Base-by-base conservation (phyloP, 179 eudicot genomes). In the Spergularia azorica region DNA sequence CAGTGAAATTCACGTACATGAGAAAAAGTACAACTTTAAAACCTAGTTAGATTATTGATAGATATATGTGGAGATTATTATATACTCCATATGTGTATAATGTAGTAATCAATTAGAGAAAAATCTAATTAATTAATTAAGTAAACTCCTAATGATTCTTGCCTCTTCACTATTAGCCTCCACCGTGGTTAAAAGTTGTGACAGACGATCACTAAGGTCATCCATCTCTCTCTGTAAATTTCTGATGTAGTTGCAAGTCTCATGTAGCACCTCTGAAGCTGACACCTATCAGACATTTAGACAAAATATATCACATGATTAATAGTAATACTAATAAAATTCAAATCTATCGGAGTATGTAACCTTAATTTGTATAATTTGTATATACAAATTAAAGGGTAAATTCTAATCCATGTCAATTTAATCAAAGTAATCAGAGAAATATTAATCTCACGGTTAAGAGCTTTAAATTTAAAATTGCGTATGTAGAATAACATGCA, bases 181-280 rank as follows among this genome's bases (percentile, higher is more conserved):
- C 8, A 91, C 72, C 14, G 96, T 87, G 9, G 87, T 72, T 84
- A 91, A 78, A 20, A 88, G 86, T 58, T 88, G 89, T 7, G 93
- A 85, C 41, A 91, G 79, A 9, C 92, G 83, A 59, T 91, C 92
- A 36, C 96, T 91, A 4, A 89, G 85, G 77, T 89, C 96, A 9
- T 91, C 90, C 83, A 89, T 87, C 79, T 89, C 90, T 54, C 81
- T 87, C 48, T 87, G 86, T 74, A 91, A 73, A 75, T 67, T 86
- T 83, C 85, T 83, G 21, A 91, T 85, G 82, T 91, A 86, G 79
- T 88, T 87, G 86, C 96, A 91, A 7, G 94, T 88, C 87, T 90
- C 96, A 26, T 87, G 87, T 67, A 91, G 70, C 60, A 90, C 94
- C 82, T 83, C 87, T 0, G 96, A 80, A 48, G 92, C 90, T n/a